Percentiles rank a stretch among this genome's conserved stretches.
These are phyloP conservation scores for Ambrosia trifida DNA, from an alignment of 129 eudicot species.

Conservation along the genomic window DNA sequence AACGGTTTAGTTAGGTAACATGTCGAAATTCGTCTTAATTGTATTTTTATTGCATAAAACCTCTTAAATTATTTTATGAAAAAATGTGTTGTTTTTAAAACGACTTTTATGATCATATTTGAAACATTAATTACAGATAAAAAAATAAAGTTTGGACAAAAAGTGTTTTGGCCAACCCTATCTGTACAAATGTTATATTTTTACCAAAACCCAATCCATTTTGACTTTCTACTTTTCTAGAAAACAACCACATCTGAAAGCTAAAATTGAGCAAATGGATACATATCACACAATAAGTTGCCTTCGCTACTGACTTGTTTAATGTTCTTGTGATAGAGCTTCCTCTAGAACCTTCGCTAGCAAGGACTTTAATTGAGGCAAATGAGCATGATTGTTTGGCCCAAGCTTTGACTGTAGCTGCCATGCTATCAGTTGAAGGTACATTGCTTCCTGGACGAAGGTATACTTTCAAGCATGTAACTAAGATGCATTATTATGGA, in stretches of 20 bases:
- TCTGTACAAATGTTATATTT: not conserved
- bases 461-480: conserved; percentile 37
- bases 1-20: not conserved
- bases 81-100: not conserved
- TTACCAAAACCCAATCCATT: not conserved
- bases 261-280: conserved; percentile 11
- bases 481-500: conserved; percentile 19
- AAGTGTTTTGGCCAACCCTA: not conserved
- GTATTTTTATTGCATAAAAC: not conserved
- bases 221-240: not conserved
- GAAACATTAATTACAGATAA: not conserved
- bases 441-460: conserved; percentile 77
- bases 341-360: conserved; percentile 95
- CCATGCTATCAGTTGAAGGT: conserved; percentile 95
- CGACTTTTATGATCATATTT: not conserved
- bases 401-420: conserved; percentile 88
- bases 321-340: conserved; percentile 50
- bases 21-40: not conserved
- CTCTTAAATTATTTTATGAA: not conserved
- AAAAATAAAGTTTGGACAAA: not conserved
- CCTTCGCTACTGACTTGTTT: conserved; percentile 10
- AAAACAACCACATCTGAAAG: conserved; percentile 12
- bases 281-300: not conserved
- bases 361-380: conserved; percentile 93
- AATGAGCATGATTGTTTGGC: conserved; percentile 76